Base-by-base conservation (phyloP, 352 stramenopile genomes). In the Blastocystis sp. region DNA sequence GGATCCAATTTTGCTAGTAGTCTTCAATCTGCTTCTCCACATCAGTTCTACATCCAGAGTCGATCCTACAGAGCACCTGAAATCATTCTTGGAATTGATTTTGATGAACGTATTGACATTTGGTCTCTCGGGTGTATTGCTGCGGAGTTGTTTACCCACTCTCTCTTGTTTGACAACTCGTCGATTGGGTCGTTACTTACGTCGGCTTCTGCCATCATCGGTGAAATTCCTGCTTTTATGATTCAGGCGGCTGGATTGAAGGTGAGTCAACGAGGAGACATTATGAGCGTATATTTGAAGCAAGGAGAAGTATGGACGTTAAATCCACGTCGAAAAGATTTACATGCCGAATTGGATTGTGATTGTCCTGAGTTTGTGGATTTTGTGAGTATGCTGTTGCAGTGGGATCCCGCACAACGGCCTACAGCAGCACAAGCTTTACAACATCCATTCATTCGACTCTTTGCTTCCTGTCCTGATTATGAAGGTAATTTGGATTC, bases 121-220 rank as follows among this genome's bases (percentile, higher is more conserved):
- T 97, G 94, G 95, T 95, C 92, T 19, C 90, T 97, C 19, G 95
- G 94, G 0, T 90, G 95, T 60, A 91, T 96, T 3, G 90, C 95
- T 37, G 94, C 94, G 64, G 94, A 96, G 80, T 89, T 96, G 22
- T 95, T 95, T 81, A 93, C 94, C n/a, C 93, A 93, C 30, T 91
- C 95, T 78, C 94, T 97, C 9, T 94, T 95, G 0, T 96, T 97
- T 87, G 91, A 96, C 89, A 96, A 95, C 90, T 93, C 95, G 87
- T 94, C 92, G 11, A 92, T 96, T 77, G 78, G 92, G 70, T 95
- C 94, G 11, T 95, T 98, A 89, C 92, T 99, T 17, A 76, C 68
- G 1, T 90, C 57, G 5, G 44, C 44, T 42, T 90, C 60, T 27
- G 42, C 68, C 13, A 60, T 81, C 33, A 24, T 90, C 15, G 60